These are phyloP conservation scores for Macadamia integrifolia DNA, from an alignment of 164 flowering plant genomes.

Conservation along the genomic window DNA sequence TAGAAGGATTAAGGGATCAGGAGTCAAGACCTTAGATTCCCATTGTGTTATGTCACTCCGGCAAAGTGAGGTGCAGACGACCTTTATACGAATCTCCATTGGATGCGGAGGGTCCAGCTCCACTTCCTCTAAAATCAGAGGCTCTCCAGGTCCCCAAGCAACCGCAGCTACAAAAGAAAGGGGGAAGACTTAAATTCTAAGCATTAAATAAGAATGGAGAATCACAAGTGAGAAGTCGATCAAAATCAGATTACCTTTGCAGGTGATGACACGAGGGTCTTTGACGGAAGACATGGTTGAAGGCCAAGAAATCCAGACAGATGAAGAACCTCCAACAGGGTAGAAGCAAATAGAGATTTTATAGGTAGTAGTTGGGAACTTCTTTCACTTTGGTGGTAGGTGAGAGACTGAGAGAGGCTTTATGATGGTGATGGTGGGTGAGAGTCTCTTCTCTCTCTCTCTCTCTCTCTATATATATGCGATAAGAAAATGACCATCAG, in stretches of 20 bases:
- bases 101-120: constrained; percentile 72
- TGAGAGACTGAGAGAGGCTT: too few species aligned
- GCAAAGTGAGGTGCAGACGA: constrained; percentile 81
- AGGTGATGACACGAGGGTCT: constrained; percentile 11
- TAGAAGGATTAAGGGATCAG: too few species aligned
- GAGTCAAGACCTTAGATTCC: constrained; percentile 61
- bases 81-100: constrained; percentile 73
- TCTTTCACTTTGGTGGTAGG: too few species aligned
- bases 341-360: too few species aligned
- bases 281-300: constrained; percentile 6
- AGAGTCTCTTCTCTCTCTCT: too few species aligned
- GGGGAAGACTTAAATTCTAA: background rate
- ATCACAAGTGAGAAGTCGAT: background rate
- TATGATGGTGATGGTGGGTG: too few species aligned
- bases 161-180: constrained; percentile 48
- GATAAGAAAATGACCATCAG: too few species aligned
- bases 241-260: constrained; percentile 12
- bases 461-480: too few species aligned
- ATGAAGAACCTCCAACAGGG: background rate
- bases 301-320: background rate
- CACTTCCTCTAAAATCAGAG: constrained; percentile 76
- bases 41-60: constrained; percentile 84
- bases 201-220: too few species aligned
- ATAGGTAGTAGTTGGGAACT: too few species aligned
- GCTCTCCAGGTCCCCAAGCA: constrained; percentile 75